Conservation (phyloP, 257 asterid species). For the Plantago major region DNA sequence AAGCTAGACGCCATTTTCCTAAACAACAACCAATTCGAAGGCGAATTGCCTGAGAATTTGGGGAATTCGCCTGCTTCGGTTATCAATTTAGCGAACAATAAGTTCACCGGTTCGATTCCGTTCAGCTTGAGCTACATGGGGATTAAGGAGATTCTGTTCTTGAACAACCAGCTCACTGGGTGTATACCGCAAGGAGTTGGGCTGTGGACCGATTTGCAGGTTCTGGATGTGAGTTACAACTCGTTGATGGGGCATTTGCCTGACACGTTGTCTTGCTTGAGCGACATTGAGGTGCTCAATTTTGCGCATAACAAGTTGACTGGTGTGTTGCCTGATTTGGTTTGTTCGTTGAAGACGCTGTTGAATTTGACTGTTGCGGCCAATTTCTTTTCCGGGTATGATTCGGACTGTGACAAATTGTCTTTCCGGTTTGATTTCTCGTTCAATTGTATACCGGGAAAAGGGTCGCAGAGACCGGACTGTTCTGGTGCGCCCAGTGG, state of each 20-base stretch:
- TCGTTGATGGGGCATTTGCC: constrained; percentile 75
- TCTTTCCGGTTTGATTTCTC: constrained; percentile 58
- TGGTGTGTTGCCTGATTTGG: constrained; percentile 65
- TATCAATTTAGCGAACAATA: constrained; percentile 70
- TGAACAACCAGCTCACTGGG: constrained; percentile 77
- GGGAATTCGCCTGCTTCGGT: constrained; percentile 93
- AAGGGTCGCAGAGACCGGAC: constrained; percentile 63
- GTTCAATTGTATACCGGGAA: constrained; percentile 79
- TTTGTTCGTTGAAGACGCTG: constrained; percentile 55
- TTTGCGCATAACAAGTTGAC: constrained; percentile 69
- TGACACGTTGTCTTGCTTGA: constrained; percentile 61
- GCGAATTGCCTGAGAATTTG: constrained; percentile 54
- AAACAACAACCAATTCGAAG: constrained; percentile 61
- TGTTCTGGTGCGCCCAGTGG: constrained; percentile 63
- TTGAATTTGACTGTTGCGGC: constrained; percentile 64
- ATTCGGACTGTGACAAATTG: constrained; percentile 57
- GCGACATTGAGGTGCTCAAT: constrained; percentile 63
- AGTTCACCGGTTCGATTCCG: constrained; percentile 56
- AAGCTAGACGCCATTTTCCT: constrained; percentile 75
- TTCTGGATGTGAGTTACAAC: constrained; percentile 68
- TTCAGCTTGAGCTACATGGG: constrained; percentile 70
- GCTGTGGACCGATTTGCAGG: constrained; percentile 73
- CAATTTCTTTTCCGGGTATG: constrained; percentile 76
- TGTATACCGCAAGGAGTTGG: constrained; percentile 86
- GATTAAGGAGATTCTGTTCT: constrained; percentile 63